A percentile compares a stretch with the other conserved stretches of the same genome.
phyloP scores from a whole-genome alignment of 139 green algal genomes.

The Zygnema circumcarinatum region DNA sequence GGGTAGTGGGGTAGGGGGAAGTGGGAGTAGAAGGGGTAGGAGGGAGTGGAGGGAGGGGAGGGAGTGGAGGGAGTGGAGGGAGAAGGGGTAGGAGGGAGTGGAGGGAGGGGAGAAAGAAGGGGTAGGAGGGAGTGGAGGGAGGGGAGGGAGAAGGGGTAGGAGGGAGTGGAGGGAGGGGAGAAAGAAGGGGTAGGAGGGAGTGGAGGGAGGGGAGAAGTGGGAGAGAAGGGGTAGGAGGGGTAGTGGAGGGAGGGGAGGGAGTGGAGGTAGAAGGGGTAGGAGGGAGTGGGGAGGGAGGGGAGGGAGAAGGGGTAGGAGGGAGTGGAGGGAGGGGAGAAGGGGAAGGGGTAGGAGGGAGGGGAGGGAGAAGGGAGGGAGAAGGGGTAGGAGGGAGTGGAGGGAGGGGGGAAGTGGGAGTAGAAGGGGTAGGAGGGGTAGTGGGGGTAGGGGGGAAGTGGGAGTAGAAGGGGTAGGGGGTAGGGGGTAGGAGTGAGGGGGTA shows the following conservation, averaged over 20 bases:
- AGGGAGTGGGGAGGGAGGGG: too few species aligned
- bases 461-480: too few species aligned
- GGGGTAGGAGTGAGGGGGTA: too few species aligned
- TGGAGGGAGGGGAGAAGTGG: not conserved
- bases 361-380: too few species aligned
- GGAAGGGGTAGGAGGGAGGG: too few species aligned
- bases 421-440: too few species aligned
- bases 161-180: not conserved
- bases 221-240: not conserved
- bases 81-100: not conserved
- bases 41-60: not conserved
- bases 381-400: too few species aligned
- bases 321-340: too few species aligned
- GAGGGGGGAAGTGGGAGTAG: too few species aligned
- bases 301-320: too few species aligned
- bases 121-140: not conserved
- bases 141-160: not conserved
- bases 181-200: not conserved
- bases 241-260: not conserved
- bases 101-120: slow-evolving; percentile 6
- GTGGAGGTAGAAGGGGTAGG: not conserved
- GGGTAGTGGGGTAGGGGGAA: not conserved
- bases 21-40: not conserved
- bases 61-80: not conserved
- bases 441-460: too few species aligned